Conservation (phyloP, 139 green algal genomes). For the Microglena sp. region DNA sequence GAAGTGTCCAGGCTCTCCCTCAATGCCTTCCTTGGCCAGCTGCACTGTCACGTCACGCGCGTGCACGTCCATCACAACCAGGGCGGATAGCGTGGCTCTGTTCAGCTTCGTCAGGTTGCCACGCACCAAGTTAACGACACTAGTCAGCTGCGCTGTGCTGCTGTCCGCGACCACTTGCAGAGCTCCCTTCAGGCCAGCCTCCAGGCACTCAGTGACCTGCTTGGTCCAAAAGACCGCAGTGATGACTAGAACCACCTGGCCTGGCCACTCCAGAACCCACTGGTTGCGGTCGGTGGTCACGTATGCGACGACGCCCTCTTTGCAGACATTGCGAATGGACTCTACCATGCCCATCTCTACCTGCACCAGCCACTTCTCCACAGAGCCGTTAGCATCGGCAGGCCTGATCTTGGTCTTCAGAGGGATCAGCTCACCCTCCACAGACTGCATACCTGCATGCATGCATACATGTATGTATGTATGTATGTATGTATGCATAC, state of each 20-base stretch:
- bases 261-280: constrained; percentile 70
- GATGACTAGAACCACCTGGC: constrained; percentile 63
- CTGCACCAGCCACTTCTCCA: constrained; percentile 69
- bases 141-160: constrained; percentile 32
- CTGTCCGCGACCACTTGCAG: neutral
- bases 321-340: constrained; percentile 41
- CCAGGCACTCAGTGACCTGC: neutral
- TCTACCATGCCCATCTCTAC: constrained; percentile 65
- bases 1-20: constrained; percentile 46
- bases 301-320: constrained; percentile 45
- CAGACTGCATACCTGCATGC: constrained; percentile 46
- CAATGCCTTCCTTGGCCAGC: constrained; percentile 34
- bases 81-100: constrained; percentile 49
- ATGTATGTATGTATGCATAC: constrained; percentile 17
- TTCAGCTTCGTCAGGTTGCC: constrained; percentile 49
- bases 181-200: neutral
- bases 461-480: constrained; percentile 8
- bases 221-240: constrained; percentile 58
- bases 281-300: constrained; percentile 20
- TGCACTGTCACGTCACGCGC: constrained; percentile 49
- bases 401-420: constrained; percentile 58
- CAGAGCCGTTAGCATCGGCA: constrained; percentile 45
- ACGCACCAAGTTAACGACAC: constrained; percentile 44
- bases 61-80: constrained; percentile 79
- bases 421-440: constrained; percentile 56